These are phyloP conservation scores for Alternaria brassicicola DNA, from an alignment of 2,329 filamentous ascomycete genomes.

Conservation along the genomic window DNA sequence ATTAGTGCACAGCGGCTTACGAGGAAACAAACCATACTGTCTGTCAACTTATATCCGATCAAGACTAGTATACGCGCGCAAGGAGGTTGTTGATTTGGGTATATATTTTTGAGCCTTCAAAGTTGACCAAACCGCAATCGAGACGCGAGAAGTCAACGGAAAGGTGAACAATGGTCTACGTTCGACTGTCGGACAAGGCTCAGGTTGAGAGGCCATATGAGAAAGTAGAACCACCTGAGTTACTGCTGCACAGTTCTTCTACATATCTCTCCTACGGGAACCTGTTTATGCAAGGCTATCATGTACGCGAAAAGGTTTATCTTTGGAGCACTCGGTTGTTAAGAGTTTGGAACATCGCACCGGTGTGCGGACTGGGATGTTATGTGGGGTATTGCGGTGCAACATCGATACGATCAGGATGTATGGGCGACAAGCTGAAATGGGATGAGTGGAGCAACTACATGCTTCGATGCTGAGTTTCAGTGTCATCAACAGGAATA, in stretches of 20 bases:
- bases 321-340: conserved; percentile 8
- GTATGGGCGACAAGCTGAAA: not conserved
- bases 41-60: not conserved
- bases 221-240: not conserved
- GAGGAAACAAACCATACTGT: not conserved
- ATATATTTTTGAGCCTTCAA: not conserved
- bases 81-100: not conserved
- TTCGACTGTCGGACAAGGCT: not conserved
- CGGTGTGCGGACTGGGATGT: conserved; percentile 6
- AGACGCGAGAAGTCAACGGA: not conserved
- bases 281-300: conserved; percentile 1
- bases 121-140: not conserved
- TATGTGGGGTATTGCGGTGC: conserved; percentile 6
- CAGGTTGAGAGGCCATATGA: not conserved
- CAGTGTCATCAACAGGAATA: not conserved
- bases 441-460: not conserved
- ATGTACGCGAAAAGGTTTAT: conserved; percentile 9
- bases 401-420: not conserved
- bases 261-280: not conserved
- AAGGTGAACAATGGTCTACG: not conserved
- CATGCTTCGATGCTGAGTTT: not conserved
- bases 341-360: conserved; percentile 4
- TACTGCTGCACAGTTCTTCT: not conserved
- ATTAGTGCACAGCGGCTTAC: not conserved
- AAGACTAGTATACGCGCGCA: not conserved